These are phyloP conservation scores for Saccharomyces paradoxus DNA, from an alignment of 805 yeast species.

Conservation along the genomic window DNA sequence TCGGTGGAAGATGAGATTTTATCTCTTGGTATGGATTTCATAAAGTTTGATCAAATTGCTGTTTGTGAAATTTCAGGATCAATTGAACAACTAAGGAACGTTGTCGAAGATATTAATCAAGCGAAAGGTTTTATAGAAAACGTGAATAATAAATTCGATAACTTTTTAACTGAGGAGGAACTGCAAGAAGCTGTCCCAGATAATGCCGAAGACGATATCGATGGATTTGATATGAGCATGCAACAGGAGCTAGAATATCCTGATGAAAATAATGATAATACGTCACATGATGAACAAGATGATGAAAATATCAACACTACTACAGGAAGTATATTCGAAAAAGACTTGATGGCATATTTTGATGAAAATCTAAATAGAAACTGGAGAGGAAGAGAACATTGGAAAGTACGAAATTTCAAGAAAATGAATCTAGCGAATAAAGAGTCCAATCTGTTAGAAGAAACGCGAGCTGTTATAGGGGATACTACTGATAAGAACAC, in stretches of 20 bases:
- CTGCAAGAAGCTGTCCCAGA: constrained; percentile 27
- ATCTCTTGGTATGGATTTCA: constrained; percentile 30
- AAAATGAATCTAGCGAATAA: constrained; percentile 17
- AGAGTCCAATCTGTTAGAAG: neutral
- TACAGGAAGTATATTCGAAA: constrained; percentile 37
- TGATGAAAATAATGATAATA: constrained; percentile 14
- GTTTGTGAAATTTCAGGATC: constrained; percentile 59
- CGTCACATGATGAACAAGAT: constrained; percentile 5
- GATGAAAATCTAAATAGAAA: constrained; percentile 59
- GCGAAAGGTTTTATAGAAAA: constrained; percentile 41
- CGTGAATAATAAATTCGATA: constrained; percentile 31
- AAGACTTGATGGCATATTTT: constrained; percentile 70
- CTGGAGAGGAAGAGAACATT: constrained; percentile 92
- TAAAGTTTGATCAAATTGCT: constrained; percentile 25
- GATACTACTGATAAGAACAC: constrained; percentile 1
- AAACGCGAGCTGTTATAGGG: neutral
- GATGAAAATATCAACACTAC: constrained; percentile 8
- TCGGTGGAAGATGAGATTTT: constrained; percentile 26
- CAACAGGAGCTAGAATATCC: constrained; percentile 19
- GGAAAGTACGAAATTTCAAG: constrained; percentile 68
- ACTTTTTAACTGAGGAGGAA: constrained; percentile 26
- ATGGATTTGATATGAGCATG: constrained; percentile 13
- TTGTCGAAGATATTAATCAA: constrained; percentile 45
- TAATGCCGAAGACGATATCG: constrained; percentile 15
- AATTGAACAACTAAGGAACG: constrained; percentile 48